Evolutionary conservation across 306 rosid genomes (phyloP), one percentile per base, ranked within the genome.

Genomic region (Castanospermum australe): DNA sequence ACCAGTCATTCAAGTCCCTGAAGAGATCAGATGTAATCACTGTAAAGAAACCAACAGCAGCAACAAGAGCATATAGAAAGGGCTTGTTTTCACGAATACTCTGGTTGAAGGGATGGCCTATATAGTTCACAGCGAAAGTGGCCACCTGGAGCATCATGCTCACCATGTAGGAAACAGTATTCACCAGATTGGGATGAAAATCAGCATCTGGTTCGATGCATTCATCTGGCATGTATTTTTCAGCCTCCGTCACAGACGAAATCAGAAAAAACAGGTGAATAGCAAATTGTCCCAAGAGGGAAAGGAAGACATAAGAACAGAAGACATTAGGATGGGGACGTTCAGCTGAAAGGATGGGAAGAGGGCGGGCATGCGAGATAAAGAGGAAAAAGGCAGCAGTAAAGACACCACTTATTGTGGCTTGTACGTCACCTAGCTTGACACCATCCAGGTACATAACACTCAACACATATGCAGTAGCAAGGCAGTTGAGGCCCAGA

Each of bases 101-200:
- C 86, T 96, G 99, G 88, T 96, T 96, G 83, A 96, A 96, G 25
- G 99, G 99, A 78, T 96, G 99, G 12, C 99, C 98, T 98, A 93
- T 96, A 77, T 96, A 96, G 89, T 96, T 96, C 69, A 96, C 99
- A 38, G 98, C 97, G 61, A 96, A 96, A 44, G 99, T 96, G n/a
- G 99, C 99, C 85, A 96, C 99, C 90, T 96, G 99, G 65, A 96
- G 89, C 99, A 96, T 96, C 99, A 96, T 91, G 90, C 86, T 87
- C 69, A 96, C 99, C 98, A 90, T 96, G 93, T 96, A 96, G 9
- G 99, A 96, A 76, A 93, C 99, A 3, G 99, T 96, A 62, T 96
- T 96, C 56, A 96, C 99, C 80, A 96, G 88, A 79, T 96, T 96
- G 67, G 99, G 99, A 82, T 96, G 99, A 79, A 96, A 96, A 25